Evolutionary conservation across 1,139 yeast species (phyloP).

Genomic region (Citeromyces siamensis): DNA sequence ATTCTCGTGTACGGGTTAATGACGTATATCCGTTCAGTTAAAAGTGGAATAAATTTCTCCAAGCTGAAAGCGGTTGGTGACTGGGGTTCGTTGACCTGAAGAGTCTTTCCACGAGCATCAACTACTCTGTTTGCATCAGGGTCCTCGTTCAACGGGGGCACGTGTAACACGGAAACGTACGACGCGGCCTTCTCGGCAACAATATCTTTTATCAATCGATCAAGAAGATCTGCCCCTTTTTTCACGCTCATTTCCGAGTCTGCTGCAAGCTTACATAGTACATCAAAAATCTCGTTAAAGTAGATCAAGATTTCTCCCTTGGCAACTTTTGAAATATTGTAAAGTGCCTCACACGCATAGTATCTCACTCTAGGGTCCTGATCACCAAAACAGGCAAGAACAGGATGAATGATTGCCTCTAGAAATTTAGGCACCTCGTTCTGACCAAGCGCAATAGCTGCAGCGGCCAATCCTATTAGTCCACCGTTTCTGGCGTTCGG

Average conservation of each 20-base stretch:
- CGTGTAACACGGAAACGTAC: slow-evolving; percentile 68
- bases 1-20: slow-evolving; percentile 88
- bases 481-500: slow-evolving; percentile 73
- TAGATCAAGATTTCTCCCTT: slow-evolving; percentile 86
- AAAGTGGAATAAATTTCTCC: slow-evolving; percentile 78
- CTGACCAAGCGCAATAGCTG: slow-evolving; percentile 65
- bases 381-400: slow-evolving; percentile 90
- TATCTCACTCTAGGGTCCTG: slow-evolving; percentile 94
- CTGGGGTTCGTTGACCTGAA: slow-evolving; percentile 50
- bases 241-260: slow-evolving; percentile 89
- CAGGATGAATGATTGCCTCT: slow-evolving; percentile 85
- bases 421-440: slow-evolving; percentile 61
- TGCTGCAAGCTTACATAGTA: slow-evolving; percentile 78
- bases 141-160: slow-evolving; percentile 23
- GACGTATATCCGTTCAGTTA: slow-evolving; percentile 84
- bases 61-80: slow-evolving; percentile 75
- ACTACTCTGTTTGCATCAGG: slow-evolving; percentile 32
- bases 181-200: slow-evolving; percentile 92
- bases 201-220: slow-evolving; percentile 83
- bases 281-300: slow-evolving; percentile 92
- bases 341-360: slow-evolving; percentile 93
- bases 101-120: slow-evolving; percentile 41
- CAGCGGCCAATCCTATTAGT: slow-evolving; percentile 64
- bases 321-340: slow-evolving; percentile 94
- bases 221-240: slow-evolving; percentile 92